Base-by-base conservation (phyloP, 257 asterid genomes). In the Leonotis leonurus region DNA sequence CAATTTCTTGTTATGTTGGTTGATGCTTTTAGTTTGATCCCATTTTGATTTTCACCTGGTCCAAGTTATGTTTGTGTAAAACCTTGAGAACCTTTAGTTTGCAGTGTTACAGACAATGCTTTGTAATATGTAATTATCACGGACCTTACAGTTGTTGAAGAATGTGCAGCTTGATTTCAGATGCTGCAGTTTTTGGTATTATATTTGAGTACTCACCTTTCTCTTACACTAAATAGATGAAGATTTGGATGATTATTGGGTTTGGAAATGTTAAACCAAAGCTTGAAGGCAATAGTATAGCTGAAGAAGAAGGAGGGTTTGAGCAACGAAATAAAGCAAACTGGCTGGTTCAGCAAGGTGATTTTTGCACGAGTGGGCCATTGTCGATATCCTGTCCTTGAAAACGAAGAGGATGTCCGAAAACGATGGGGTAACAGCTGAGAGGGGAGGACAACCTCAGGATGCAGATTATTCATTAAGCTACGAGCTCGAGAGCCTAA, bases 401-500 rank as follows among this genome's bases (percentile, higher is more conserved):
- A 80, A 69, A 71, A 71, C 52, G 70, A 56, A 60, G 48, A 65
- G 66, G 65, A 69, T 75, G 74, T 60, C 62, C 20, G 72, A 45
- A 16, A 49, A 43, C 13, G 30, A 54, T 11, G 74, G 64, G 53
- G n/a, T n/a, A n/a, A n/a, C n/a, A n/a, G n/a, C n/a, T n/a, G n/a
- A n/a, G n/a, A n/a, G 4, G 50, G 71, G 61, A 62, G 72, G 40
- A 82, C n/a, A n/a, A n/a, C 80, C 92, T 78, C 95, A 85, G 95
- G 96, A 88, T 85, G 92, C 91, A 85, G 96, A 88, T 88, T 88
- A 85, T 75, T 68, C 77, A 17, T n/a, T 88, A n/a, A 77, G 82
- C 77, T 73, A 77, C 20, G 89, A 88, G 56, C 53, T 88, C 25
- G 95, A 88, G 73, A 53, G 64, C 30, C 73, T 76, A 25, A 83